phyloP scores from a whole-genome alignment of 73 alveolate genomes.

The Paramecium sexaurelia region DNA sequence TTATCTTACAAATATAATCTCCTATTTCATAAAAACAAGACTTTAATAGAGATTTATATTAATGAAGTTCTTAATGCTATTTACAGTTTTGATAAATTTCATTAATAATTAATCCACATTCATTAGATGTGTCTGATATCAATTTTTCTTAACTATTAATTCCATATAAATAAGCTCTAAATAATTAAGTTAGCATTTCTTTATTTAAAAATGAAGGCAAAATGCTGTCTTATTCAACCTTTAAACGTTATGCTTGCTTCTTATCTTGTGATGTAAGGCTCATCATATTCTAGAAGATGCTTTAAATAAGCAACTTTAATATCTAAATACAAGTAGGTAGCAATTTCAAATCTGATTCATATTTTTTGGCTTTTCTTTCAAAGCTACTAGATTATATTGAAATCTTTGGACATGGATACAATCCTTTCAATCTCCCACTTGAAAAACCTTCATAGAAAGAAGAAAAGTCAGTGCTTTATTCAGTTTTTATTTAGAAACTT shows the following conservation, averaged over 20 bases:
- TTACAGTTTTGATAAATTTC: constrained; percentile 3
- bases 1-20: background rate
- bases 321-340: background rate
- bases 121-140: background rate
- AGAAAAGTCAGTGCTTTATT: background rate
- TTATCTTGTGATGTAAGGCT: background rate
- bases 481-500: background rate
- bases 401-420: constrained; percentile 37
- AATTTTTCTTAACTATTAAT: background rate
- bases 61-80: background rate
- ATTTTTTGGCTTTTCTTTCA: background rate
- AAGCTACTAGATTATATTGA: background rate
- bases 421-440: constrained; percentile 6
- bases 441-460: constrained; percentile 24
- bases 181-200: background rate
- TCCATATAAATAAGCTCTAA: background rate
- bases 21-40: constrained; percentile 5
- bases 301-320: background rate
- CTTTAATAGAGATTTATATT: background rate
- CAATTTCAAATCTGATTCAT: background rate
- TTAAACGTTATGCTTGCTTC: background rate
- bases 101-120: background rate
- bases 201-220: background rate
- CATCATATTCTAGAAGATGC: background rate
- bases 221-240: background rate